Conservation (phyloP, 2,329 filamentous ascomycete species). For the Penicillium sp. region DNA sequence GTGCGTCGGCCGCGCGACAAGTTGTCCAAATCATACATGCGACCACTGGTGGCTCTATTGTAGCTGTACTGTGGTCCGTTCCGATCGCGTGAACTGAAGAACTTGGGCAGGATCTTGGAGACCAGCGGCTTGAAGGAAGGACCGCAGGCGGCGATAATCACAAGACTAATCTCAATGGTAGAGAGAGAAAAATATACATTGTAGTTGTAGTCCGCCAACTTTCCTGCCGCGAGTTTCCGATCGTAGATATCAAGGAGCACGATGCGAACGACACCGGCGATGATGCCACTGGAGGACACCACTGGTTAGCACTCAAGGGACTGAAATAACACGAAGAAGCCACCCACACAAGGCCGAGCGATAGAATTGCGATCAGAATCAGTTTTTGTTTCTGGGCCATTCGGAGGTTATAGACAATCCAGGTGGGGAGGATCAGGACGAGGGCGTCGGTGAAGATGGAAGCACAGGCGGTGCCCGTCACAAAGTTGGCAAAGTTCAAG, state of each 20-base stretch:
- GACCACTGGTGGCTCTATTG: not conserved
- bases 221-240: constrained; percentile 21
- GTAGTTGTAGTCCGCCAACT: constrained; percentile 27
- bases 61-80: constrained; percentile 1
- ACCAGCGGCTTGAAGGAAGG: constrained; percentile 32
- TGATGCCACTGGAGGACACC: constrained; percentile 27
- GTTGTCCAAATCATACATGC: constrained; percentile 3
- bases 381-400: constrained; percentile 35
- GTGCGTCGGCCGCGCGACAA: not conserved
- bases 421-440: constrained; percentile 36
- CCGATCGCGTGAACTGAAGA: constrained; percentile 1
- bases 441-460: constrained; percentile 39
- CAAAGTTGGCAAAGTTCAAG: constrained; percentile 35
- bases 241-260: constrained; percentile 29
- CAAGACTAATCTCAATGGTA: constrained; percentile 36
- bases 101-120: constrained; percentile 7
- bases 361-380: constrained; percentile 36
- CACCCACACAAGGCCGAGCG: constrained; percentile 33
- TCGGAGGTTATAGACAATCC: constrained; percentile 36
- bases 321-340: not conserved
- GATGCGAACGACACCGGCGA: constrained; percentile 36
- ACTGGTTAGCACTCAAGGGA: not conserved
- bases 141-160: constrained; percentile 36
- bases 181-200: constrained; percentile 35
- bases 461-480: constrained; percentile 31